Evolutionary conservation across 2,329 filamentous ascomycete species (phyloP), one percentile per base, ranked within the genome.

Genomic region (Grosmannia serpens): DNA sequence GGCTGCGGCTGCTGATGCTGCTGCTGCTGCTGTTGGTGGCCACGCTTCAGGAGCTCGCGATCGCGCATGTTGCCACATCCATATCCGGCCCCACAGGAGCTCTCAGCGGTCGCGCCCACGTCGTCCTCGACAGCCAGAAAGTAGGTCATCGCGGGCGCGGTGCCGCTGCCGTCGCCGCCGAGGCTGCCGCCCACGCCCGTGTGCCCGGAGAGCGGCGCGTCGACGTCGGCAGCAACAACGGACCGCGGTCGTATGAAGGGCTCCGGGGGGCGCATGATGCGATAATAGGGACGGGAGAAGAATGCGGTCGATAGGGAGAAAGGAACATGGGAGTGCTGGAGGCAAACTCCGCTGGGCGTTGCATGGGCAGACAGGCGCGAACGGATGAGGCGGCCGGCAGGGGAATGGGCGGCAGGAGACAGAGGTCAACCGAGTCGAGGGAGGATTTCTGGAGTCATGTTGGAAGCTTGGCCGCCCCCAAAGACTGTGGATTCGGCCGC

Each of bases 81-180:
- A 46, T 53, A 51, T 68, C 64, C 26, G 66, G 67, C 52, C 68
- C 67, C 55, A n/a, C 50, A 41, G 24, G 24, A 22, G 22, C 46
- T 33, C 22, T 59, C 59, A 20, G 71, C 65, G 52, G 72, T 71
- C 13, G 72, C 68, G 61, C 77, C 75, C 59, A 80, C 66, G 6
- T 72, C 70, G 55, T 74, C 71, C 64, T 80, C 77, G 60, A 78
- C 75, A 60, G 77, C 73, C 47, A 80, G 64, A 59, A 79, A 75
- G 62, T 77, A 80, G 51, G 75, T 78, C 75, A 80, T 78, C 60
- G 75, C 73, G 56, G 72, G 70, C 59, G 58, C 53, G 26, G 58
- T 27, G 1, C 22, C 13, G 53, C 27, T 44, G 33, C 59, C 31
- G 46, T 41, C 56, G n/a, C n/a, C 20, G n/a, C 15, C 44, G 20